Conservation (phyloP, 306 rosid species). For the Glycine soja region DNA sequence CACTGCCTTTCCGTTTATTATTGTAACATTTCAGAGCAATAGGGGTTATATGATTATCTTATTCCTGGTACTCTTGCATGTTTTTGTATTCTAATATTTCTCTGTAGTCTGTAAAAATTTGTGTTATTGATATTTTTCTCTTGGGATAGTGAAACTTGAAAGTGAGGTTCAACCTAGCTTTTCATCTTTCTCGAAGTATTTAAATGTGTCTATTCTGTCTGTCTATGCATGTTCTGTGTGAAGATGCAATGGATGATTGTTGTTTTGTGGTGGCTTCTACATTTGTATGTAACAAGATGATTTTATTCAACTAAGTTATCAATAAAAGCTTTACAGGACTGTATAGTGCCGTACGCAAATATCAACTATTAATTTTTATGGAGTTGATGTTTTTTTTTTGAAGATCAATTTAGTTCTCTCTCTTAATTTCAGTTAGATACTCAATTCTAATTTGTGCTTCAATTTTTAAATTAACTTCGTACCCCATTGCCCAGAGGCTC, state of each 20-base stretch:
- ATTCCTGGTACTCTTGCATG: background rate
- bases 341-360: slow-evolving; percentile 17
- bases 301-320: slow-evolving; percentile 33
- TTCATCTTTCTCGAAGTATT: slow-evolving; percentile 20
- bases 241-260: too few relatives aligned
- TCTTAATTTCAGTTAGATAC: slow-evolving; percentile 23
- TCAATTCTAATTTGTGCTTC: slow-evolving; percentile 11
- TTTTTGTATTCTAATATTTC: slow-evolving; percentile 22
- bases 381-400: slow-evolving; percentile 26
- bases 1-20: slow-evolving; percentile 12
- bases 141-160: slow-evolving; percentile 7
- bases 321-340: background rate
- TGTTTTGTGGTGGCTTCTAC: background rate
- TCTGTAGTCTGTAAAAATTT: slow-evolving; percentile 6
- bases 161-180: slow-evolving; percentile 21
- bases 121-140: slow-evolving; percentile 29
- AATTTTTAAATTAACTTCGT: slow-evolving; percentile 4
- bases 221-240: background rate
- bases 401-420: background rate
- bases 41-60: slow-evolving; percentile 40
- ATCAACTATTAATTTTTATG: slow-evolving; percentile 14
- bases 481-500: too few relatives aligned
- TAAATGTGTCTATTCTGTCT: background rate
- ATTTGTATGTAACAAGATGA: slow-evolving; percentile 35
- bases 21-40: slow-evolving; percentile 8